Conservation (phyloP, 1,284 basidiomycete species). For the Fomitiporia mediterranea region DNA sequence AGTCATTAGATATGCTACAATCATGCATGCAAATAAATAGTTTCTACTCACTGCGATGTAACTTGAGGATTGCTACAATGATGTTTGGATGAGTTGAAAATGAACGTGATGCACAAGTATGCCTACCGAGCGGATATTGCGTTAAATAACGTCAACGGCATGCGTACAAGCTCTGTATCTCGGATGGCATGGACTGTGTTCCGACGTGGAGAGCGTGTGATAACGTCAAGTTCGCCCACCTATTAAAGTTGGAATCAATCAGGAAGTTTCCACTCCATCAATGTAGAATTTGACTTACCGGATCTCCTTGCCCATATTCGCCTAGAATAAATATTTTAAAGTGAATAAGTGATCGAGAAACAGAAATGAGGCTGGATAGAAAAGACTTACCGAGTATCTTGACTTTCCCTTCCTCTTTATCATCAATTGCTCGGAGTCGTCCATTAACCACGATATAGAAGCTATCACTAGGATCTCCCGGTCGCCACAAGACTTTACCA, state of each 20-base stretch:
- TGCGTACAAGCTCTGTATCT: constrained; percentile 95
- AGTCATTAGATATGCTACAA: constrained; percentile 12
- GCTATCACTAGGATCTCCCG: constrained; percentile 86
- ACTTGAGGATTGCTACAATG: constrained; percentile 81
- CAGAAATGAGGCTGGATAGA: neutral
- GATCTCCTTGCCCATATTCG: constrained; percentile 95
- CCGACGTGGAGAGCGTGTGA: constrained; percentile 83
- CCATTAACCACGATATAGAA: constrained; percentile 99
- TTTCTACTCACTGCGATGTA: constrained; percentile 75
- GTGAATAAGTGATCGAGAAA: neutral
- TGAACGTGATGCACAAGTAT: neutral
- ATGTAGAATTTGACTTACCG: constrained; percentile 31
- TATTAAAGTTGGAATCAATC: neutral
- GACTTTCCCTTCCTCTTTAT: constrained; percentile 66
- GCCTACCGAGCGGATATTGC: constrained; percentile 80
- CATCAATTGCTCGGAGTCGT: constrained; percentile 80
- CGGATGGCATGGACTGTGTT: constrained; percentile 97
- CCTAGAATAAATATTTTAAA: constrained; percentile 52
- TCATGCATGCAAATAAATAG: neutral
- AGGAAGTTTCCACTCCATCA: neutral
- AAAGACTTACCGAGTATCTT: constrained; percentile 72
- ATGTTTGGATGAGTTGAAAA: constrained; percentile 8
- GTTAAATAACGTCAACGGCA: constrained; percentile 97
- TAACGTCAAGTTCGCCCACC: constrained; percentile 91
- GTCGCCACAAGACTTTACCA: constrained; percentile 89